These are phyloP conservation scores for Glycyrrhiza uralensis DNA, from an alignment of 306 rosid genomes.

Conservation along the genomic window DNA sequence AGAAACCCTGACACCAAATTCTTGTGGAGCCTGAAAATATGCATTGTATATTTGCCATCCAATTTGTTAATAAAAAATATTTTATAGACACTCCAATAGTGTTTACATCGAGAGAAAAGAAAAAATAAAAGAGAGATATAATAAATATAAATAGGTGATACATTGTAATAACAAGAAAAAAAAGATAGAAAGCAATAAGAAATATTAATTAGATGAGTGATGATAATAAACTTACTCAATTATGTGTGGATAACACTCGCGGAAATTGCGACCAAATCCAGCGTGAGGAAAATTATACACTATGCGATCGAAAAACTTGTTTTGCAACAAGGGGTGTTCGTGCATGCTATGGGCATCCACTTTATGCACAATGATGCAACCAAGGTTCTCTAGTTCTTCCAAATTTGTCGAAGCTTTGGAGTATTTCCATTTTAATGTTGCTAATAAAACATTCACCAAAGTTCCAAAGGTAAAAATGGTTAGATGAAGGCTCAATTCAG, in stretches of 20 bases:
- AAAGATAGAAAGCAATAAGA: too few relatives aligned
- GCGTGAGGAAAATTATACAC: slow-evolving; percentile 53
- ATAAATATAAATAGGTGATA: too few relatives aligned
- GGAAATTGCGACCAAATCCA: slow-evolving; percentile 4
- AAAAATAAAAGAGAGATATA: too few relatives aligned
- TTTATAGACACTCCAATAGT: too few relatives aligned
- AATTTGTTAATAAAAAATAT: too few relatives aligned
- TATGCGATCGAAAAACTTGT: slow-evolving; percentile 24
- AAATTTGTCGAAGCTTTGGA: background rate
- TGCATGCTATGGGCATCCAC: slow-evolving; percentile 28
- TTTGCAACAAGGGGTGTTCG: background rate
- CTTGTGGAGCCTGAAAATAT: slow-evolving; percentile 12
- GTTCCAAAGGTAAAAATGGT: too few relatives aligned
- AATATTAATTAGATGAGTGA: too few relatives aligned
- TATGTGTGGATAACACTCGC: background rate
- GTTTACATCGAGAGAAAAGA: too few relatives aligned
- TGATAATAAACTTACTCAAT: background rate
- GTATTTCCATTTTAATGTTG: background rate
- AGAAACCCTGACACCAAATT: slow-evolving; percentile 28
- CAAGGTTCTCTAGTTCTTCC: slow-evolving; percentile 5
- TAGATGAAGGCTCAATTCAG: too few relatives aligned
- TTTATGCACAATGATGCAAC: slow-evolving; percentile 25
- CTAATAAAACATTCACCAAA: too few relatives aligned
- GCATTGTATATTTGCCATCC: too few relatives aligned
- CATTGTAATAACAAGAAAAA: too few relatives aligned